Evolutionary conservation across 2,329 filamentous ascomycete genomes (phyloP).

Genomic region (Zasmidium angulare): DNA sequence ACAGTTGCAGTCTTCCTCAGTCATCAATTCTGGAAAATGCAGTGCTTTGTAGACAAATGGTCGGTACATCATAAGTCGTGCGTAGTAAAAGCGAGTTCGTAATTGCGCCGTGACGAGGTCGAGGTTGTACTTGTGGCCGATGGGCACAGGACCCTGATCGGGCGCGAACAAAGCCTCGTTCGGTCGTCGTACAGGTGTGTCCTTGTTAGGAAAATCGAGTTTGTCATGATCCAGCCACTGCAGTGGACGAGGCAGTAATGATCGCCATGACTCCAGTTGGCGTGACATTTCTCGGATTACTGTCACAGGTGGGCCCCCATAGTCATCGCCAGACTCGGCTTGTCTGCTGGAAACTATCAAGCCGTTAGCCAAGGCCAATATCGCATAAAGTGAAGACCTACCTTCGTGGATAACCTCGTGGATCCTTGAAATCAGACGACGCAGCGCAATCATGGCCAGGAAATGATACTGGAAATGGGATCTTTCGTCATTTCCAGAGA

Average conservation of each 20-base stretch:
- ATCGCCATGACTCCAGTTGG: slow-evolving; percentile 60
- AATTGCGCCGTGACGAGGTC: slow-evolving; percentile 59
- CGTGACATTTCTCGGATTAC: slow-evolving; percentile 54
- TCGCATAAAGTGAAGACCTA: slow-evolving; percentile 37
- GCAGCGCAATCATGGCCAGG: slow-evolving; percentile 59
- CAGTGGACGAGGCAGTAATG: slow-evolving; percentile 54
- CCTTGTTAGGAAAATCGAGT: slow-evolving; percentile 41
- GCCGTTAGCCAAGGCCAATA: neutral
- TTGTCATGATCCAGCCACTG: slow-evolving; percentile 59
- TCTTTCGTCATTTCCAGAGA: slow-evolving; percentile 44
- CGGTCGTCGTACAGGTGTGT: slow-evolving; percentile 26
- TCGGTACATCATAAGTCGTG: slow-evolving; percentile 58
- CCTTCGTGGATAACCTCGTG: slow-evolving; percentile 54
- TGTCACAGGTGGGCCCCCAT: slow-evolving; percentile 40
- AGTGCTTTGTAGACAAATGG: slow-evolving; percentile 62
- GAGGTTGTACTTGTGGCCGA: slow-evolving; percentile 52
- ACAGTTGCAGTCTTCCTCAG: slow-evolving; percentile 54
- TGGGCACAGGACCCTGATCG: slow-evolving; percentile 47
- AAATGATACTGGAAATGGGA: slow-evolving; percentile 61
- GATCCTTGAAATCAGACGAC: slow-evolving; percentile 54
- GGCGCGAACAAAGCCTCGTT: slow-evolving; percentile 47
- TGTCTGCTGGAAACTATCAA: slow-evolving; percentile 24
- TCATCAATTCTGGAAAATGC: slow-evolving; percentile 57
- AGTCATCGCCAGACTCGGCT: slow-evolving; percentile 35
- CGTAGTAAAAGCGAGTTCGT: slow-evolving; percentile 60